phyloP scores from a whole-genome alignment of 495 filamentous ascomycete genomes.

The Penicillium manginii region DNA sequence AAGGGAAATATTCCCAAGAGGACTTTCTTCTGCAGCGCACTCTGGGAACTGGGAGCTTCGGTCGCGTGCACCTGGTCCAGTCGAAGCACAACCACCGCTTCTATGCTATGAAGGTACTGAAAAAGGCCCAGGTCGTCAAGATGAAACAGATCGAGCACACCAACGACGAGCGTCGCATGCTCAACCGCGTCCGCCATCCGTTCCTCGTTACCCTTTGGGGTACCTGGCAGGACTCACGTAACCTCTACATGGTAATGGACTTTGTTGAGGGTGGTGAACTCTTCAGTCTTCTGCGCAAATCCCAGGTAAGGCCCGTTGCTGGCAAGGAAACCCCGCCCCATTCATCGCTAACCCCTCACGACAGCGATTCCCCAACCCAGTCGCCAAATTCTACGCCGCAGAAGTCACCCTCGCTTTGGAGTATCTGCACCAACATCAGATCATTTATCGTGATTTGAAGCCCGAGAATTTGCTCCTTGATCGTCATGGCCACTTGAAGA shows the following conservation, averaged over 20 bases:
- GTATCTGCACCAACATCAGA: slow-evolving; percentile 91
- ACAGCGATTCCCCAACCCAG: slow-evolving; percentile 97
- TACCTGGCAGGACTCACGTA: slow-evolving; percentile 92
- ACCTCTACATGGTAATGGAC: slow-evolving; percentile 99
- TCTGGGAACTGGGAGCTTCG: slow-evolving; percentile 95
- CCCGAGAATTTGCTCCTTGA: slow-evolving; percentile 95
- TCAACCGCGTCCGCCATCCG: slow-evolving; percentile 92
- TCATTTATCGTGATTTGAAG: slow-evolving; percentile 97
- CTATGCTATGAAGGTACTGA: slow-evolving; percentile 97
- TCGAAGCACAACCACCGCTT: slow-evolving; percentile 96
- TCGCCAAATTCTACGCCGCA: slow-evolving; percentile 98
- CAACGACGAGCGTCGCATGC: slow-evolving; percentile 94
- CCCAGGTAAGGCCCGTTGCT: slow-evolving; percentile 69
- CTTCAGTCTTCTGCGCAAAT: slow-evolving; percentile 93
- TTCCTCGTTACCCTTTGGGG: slow-evolving; percentile 98
- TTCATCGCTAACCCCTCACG: background rate
- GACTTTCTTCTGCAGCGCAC: slow-evolving; percentile 91
- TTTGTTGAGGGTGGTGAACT: slow-evolving; percentile 99
- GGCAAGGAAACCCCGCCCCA: slow-evolving; percentile 1
- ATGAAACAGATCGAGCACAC: slow-evolving; percentile 99
- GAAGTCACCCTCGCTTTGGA: slow-evolving; percentile 95
- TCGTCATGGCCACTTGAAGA: slow-evolving; percentile 95
- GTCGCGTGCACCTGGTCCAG: slow-evolving; percentile 92
- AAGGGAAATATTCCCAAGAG: slow-evolving; percentile 93
- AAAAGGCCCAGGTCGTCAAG: slow-evolving; percentile 98